Conservation (phyloP, 2,329 filamentous ascomycete species). For the Diaporthe nobilis region DNA sequence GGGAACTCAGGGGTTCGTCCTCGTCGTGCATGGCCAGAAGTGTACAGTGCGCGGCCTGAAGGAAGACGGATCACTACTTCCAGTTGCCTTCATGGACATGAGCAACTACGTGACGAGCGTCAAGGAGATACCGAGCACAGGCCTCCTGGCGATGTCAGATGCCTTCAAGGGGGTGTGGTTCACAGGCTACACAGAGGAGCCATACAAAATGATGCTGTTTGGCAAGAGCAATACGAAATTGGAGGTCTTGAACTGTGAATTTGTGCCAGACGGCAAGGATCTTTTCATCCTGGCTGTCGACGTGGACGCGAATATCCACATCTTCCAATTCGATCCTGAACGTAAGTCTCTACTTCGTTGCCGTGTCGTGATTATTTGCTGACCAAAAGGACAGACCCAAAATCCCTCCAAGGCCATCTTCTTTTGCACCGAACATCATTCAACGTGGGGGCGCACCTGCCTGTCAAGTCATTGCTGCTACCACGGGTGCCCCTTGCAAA, state of each 20-base stretch:
- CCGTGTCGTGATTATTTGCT: constrained; percentile 41
- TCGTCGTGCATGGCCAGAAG: constrained; percentile 94
- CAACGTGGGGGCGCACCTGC: constrained; percentile 83
- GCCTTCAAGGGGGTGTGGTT: constrained; percentile 97
- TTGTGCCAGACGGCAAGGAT: constrained; percentile 87
- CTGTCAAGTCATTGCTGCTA: constrained; percentile 81
- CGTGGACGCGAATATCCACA: constrained; percentile 86
- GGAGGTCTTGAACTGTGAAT: constrained; percentile 86
- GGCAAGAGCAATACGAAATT: constrained; percentile 86
- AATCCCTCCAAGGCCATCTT: constrained; percentile 89
- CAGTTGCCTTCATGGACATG: constrained; percentile 98
- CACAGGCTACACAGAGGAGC: constrained; percentile 95
- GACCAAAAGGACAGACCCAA: constrained; percentile 76
- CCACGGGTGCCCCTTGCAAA: constrained; percentile 65
- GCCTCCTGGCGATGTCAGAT: constrained; percentile 89
- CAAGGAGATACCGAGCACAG: constrained; percentile 86
- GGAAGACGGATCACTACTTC: constrained; percentile 91
- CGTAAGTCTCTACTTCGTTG: constrained; percentile 68
- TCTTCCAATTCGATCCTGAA: constrained; percentile 95
- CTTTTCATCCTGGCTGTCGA: constrained; percentile 88
- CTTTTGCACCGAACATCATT: constrained; percentile 91
- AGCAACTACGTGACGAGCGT: constrained; percentile 91
- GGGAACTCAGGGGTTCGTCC: constrained; percentile 88
- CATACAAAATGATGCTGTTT: constrained; percentile 94
- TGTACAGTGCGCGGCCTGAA: constrained; percentile 97